Base-by-base conservation (phyloP, 352 stramenopile genomes). In the Phytopythium montanum region DNA sequence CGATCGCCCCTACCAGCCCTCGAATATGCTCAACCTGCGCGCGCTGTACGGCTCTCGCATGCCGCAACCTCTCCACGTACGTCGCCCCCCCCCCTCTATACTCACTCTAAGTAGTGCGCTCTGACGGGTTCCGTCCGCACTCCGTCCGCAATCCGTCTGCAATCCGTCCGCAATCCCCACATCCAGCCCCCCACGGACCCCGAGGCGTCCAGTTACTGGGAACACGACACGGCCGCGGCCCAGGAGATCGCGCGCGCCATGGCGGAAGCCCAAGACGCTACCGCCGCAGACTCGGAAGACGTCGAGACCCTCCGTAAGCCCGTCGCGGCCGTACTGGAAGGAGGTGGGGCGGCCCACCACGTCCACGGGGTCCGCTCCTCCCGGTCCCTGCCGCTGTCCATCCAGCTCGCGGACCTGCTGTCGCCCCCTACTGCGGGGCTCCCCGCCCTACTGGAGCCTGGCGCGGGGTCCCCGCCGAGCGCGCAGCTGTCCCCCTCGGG, bases 41-140 rank as follows among this genome's bases (percentile, higher is more conserved):
- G 75, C 76, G 33, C 73, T 94, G 13, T 92, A 89, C 50, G 81
- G 79, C 39, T 87, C 80, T 49, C 85, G 85, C 51, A 90, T 92
- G 81, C 85, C 81, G 4, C 85, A 91, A 60, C 36, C 81, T 49
- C 82, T 87, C 33, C 72, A 92, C 62, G 85, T 94, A 66, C 50
- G 84, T 72, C 13, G 18, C 6, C 6, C 28, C 31, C 31, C 7
- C 13, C 31, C 12, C 13, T 45, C 18, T 45, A 0, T 25, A 39
- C 57, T 46, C n/a, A 2, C 5, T 54, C 19, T 3, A 6, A n/a
- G 18, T 42, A 25, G 28, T 8, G 46, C 25, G 33, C 36, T 36
- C 3, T n/a, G 25, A 36, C 46, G 25, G n/a, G 36, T 36, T 21
- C 19, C 10, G 10, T 14, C 5, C 36, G 26, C 23, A 10, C 34